Conservation (phyloP, 1,284 basidiomycete species). For the Ceratobasidium theobromae region DNA sequence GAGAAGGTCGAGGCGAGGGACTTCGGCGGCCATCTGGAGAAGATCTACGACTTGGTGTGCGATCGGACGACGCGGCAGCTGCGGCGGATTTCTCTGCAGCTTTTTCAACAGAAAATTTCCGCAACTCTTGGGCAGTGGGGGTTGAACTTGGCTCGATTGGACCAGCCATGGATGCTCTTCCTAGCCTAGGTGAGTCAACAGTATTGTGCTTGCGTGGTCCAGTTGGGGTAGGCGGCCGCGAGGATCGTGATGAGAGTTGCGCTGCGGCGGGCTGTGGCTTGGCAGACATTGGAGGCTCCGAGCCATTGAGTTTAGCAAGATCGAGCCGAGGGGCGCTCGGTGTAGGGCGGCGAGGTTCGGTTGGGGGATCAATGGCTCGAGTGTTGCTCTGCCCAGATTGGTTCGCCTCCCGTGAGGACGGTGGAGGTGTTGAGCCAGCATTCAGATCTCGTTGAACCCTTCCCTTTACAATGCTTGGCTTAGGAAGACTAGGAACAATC, state of each 20-base stretch:
- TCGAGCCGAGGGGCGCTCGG: slow-evolving; percentile 28
- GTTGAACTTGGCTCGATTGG: slow-evolving; percentile 78
- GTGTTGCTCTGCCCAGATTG: slow-evolving; percentile 46
- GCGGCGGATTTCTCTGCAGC: slow-evolving; percentile 14
- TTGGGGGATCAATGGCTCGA: slow-evolving; percentile 39
- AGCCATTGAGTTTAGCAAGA: slow-evolving; percentile 22
- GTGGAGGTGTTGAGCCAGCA: slow-evolving; percentile 5
- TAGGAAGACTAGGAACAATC: slow-evolving; percentile 9
- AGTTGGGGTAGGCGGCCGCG: slow-evolving; percentile 26
- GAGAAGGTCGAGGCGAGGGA: slow-evolving; percentile 60
- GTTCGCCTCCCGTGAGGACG: slow-evolving; percentile 42
- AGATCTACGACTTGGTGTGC: slow-evolving; percentile 45
- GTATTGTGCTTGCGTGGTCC: slow-evolving; percentile 24
- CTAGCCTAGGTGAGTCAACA: slow-evolving; percentile 22
- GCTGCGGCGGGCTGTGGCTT: slow-evolving; percentile 41
- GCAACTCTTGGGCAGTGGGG: slow-evolving; percentile 74
- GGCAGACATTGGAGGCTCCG: slow-evolving; percentile 28
- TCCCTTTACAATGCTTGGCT: slow-evolving; percentile 21
- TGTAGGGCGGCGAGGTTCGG: slow-evolving; percentile 24
- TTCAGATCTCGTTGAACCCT: slow-evolving; percentile 17
- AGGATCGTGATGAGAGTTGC: slow-evolving; percentile 22
- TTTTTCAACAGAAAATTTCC: slow-evolving; percentile 45
- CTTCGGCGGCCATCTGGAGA: slow-evolving; percentile 55
- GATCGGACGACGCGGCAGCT: slow-evolving; percentile 1
- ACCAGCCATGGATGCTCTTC: slow-evolving; percentile 61